A percentile compares a stretch with the other conserved stretches of the same genome.
Conservation (phyloP, 352 stramenopile genomes). For the Phytophthora fragariae region DNA sequence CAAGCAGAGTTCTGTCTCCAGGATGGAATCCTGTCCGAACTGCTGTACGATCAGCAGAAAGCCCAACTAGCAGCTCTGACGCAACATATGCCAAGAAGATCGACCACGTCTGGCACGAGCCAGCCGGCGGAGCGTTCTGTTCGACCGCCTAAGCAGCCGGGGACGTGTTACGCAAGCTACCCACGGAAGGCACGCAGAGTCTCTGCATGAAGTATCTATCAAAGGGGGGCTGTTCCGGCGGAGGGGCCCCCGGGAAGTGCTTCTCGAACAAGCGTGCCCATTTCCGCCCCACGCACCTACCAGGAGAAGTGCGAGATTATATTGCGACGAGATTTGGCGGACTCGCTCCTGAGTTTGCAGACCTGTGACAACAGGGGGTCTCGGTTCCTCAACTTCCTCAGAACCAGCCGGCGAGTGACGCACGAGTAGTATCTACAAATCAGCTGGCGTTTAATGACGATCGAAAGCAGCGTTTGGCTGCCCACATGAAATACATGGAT, state of each 20-base stretch:
- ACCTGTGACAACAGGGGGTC: neutral
- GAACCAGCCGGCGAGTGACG: no score
- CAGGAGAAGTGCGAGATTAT: neutral
- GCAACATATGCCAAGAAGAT: no score
- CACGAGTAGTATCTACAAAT: no score
- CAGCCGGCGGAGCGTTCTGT: no score
- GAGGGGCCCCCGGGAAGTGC: neutral
- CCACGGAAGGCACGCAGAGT: neutral
- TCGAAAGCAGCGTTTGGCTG: neutral
- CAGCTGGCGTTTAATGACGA: no score
- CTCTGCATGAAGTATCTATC: conserved; percentile 10
- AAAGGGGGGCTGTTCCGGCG: neutral
- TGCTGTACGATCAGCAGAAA: no score
- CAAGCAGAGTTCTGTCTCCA: no score
- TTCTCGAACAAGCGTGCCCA: conserved; percentile 1
- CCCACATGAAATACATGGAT: neutral
- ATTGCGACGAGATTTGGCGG: neutral
- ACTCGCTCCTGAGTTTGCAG: neutral
- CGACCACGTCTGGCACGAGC: no score
- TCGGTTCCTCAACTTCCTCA: neutral
- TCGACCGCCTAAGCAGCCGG: no score
- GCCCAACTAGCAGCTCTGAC: no score
- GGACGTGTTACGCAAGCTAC: neutral
- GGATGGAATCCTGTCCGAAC: no score
- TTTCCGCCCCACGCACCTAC: neutral